A percentile compares a stretch with the other conserved stretches of the same genome.
These are phyloP conservation scores for Herpetomonas tarakana DNA, from an alignment of 208 protist genomes.

Conservation along the genomic window DNA sequence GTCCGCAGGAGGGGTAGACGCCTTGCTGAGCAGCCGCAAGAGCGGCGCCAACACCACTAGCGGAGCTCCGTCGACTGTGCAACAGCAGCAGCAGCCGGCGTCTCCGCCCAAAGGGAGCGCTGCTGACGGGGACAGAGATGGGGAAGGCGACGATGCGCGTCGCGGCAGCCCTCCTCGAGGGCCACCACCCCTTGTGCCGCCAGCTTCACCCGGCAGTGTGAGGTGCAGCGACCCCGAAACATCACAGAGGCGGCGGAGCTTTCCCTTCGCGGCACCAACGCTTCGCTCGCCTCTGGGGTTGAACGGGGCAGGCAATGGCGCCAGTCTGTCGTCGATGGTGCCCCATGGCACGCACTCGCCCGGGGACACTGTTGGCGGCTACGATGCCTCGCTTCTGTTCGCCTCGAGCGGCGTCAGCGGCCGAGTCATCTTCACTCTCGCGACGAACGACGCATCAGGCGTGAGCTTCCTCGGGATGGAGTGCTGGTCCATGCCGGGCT, in stretches of 20 bases:
- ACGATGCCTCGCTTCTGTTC: slow-evolving; percentile 23
- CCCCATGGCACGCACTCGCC: background rate
- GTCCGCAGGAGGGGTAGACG: background rate
- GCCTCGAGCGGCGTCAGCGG: slow-evolving; percentile 12
- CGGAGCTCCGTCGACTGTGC: background rate
- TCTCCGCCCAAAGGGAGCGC: background rate
- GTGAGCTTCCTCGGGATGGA: slow-evolving; percentile 31
- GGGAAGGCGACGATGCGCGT: background rate
- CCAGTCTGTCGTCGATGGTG: background rate
- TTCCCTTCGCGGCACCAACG: background rate
- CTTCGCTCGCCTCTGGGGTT: background rate
- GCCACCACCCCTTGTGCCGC: background rate
- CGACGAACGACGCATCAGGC: slow-evolving; percentile 14
- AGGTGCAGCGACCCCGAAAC: background rate
- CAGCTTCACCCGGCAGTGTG: too few species aligned
- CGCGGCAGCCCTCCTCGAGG: background rate
- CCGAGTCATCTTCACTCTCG: slow-evolving; percentile 27
- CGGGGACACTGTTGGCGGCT: slow-evolving; percentile 14
- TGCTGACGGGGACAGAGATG: too few species aligned
- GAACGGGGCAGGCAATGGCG: background rate
- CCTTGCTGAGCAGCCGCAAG: background rate
- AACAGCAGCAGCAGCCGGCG: too few species aligned
- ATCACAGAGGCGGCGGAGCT: background rate
- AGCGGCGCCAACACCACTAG: background rate
- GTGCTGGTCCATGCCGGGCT: slow-evolving; percentile 21